Conservation (phyloP, 371 early-diverging fungal genomes). For the Mortierella sp. region DNA sequence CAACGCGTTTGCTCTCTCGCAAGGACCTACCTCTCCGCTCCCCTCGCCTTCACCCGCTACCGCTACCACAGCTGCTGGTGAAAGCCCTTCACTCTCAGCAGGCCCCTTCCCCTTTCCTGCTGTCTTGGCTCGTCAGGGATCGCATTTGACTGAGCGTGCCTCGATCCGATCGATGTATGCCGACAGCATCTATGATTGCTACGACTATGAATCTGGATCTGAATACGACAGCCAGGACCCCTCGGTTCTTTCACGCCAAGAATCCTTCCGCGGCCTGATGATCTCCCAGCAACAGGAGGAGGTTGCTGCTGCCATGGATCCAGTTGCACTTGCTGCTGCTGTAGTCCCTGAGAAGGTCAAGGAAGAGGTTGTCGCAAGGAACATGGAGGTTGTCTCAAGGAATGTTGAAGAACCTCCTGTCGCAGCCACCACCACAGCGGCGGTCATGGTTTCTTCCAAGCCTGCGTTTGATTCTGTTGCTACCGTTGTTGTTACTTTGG, state of each 20-base stretch:
- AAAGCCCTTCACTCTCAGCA: conserved; percentile 13
- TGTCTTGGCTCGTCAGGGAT: conserved; percentile 40
- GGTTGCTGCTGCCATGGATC: neutral
- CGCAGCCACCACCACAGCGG: neutral
- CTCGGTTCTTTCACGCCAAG: conserved; percentile 13
- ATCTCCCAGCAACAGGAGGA: neutral
- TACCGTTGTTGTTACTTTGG: neutral
- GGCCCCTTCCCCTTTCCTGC: conserved; percentile 29
- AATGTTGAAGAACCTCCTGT: neutral
- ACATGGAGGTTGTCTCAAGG: neutral
- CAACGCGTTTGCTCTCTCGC: conserved; percentile 32
- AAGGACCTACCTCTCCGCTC: conserved; percentile 49
- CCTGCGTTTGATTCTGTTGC: neutral
- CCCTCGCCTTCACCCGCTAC: conserved; percentile 34
- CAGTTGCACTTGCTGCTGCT: neutral
- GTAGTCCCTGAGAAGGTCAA: neutral
- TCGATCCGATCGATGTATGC: conserved; percentile 54
- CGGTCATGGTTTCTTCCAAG: neutral
- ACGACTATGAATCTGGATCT: conserved; percentile 51
- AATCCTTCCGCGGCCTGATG: conserved; percentile 17
- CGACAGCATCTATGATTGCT: conserved; percentile 55
- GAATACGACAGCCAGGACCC: conserved; percentile 32
- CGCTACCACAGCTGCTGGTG: neutral
- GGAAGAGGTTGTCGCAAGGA: conserved; percentile 7
- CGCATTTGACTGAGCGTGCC: conserved; percentile 39